These are phyloP conservation scores for Penicillium olsonii DNA, from an alignment of 2,329 filamentous ascomycete species.

Conservation along the genomic window DNA sequence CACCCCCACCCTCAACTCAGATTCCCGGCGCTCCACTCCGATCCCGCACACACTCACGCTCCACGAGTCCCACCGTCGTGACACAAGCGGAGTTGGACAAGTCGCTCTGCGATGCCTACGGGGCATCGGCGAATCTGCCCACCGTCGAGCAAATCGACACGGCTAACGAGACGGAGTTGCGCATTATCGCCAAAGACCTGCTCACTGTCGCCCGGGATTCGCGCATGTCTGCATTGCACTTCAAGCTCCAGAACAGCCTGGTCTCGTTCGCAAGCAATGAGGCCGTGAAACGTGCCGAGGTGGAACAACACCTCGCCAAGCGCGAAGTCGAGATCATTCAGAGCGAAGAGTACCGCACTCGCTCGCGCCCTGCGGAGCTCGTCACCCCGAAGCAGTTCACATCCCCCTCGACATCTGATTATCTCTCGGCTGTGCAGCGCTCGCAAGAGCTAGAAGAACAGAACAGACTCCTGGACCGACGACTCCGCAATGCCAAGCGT, in stretches of 20 bases:
- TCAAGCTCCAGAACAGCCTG: conserved; percentile 86
- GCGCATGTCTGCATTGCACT: conserved; percentile 83
- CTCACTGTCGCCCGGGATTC: conserved; percentile 60
- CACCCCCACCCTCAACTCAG: conserved; percentile 65
- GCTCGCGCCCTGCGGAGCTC: conserved; percentile 56
- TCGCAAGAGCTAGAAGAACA: conserved; percentile 68
- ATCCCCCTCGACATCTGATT: conserved; percentile 47
- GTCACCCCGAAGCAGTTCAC: conserved; percentile 41
- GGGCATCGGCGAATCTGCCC: conserved; percentile 47
- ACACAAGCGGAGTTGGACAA: conserved; percentile 53
- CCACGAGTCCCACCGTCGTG: conserved; percentile 32
- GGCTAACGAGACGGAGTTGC: conserved; percentile 55
- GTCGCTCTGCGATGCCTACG: conserved; percentile 44
- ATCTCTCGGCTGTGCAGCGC: conserved; percentile 61
- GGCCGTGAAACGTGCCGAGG: conserved; percentile 79
- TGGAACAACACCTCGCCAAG: conserved; percentile 89
- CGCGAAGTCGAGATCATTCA: conserved; percentile 84
- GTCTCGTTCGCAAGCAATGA: conserved; percentile 82
- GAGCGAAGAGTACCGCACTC: conserved; percentile 68
- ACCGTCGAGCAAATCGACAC: conserved; percentile 54
- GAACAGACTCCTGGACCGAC: conserved; percentile 63
- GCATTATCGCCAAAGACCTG: conserved; percentile 56
- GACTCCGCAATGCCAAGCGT: conserved; percentile 73
- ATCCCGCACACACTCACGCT: conserved; percentile 42
- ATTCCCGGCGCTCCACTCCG: conserved; percentile 46